Percentiles rank a stretch among this genome's conserved stretches.
Conservation (phyloP, 176 grass and related monocot genomes). For the Triticum monococcum region DNA sequence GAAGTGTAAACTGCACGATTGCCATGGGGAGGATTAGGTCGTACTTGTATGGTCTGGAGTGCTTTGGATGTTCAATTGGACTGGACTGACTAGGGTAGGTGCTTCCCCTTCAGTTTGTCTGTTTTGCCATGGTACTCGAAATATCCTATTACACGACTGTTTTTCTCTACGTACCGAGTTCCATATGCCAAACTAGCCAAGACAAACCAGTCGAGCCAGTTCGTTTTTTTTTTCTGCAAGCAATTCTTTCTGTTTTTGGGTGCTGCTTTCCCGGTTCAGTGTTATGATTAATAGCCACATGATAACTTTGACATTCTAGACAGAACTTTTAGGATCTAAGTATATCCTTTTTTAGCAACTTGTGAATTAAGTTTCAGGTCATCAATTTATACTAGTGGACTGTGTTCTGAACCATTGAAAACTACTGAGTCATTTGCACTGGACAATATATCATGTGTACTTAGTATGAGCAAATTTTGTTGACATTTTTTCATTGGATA, state of each 20-base stretch:
- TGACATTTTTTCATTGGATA: background rate
- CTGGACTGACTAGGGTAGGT: background rate
- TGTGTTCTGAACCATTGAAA: background rate
- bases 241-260: background rate
- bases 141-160: background rate
- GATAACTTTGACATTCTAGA: background rate
- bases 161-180: background rate
- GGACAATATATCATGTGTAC: background rate
- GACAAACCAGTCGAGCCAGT: background rate
- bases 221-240: background rate
- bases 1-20: background rate
- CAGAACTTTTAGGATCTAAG: background rate
- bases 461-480: background rate
- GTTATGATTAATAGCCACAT: background rate
- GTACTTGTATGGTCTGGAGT: background rate
- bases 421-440: background rate
- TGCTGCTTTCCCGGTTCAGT: background rate
- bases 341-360: background rate
- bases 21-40: background rate
- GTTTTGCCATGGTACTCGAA: background rate
- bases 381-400: constrained; percentile 13
- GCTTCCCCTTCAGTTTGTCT: background rate
- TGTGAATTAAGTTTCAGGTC: background rate
- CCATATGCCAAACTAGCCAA: background rate
- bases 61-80: background rate